A percentile compares a stretch with the other conserved stretches of the same genome.
These are phyloP conservation scores for Chrysophaeum taylorii DNA, from an alignment of 352 stramenopile species.

Conservation along the genomic window DNA sequence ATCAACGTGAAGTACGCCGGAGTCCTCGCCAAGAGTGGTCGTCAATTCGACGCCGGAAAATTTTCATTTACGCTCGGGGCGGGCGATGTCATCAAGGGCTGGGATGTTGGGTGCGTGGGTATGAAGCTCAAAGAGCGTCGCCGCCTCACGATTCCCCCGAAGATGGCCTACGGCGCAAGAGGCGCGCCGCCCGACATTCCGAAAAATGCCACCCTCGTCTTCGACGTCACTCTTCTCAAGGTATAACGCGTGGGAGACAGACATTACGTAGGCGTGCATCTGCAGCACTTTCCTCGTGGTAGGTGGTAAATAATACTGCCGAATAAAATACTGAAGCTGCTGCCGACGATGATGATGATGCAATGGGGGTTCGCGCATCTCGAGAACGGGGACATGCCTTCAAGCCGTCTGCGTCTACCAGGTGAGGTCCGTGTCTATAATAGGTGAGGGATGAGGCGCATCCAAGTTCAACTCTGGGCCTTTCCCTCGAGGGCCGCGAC, in stretches of 20 bases:
- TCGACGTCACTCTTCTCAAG: not conserved
- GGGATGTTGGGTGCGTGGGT: constrained; percentile 11
- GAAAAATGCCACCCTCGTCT: not conserved
- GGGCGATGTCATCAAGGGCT: constrained; percentile 7
- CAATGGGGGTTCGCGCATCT: too few relatives aligned
- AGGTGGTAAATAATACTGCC: too few relatives aligned
- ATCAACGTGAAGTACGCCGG: constrained; percentile 9
- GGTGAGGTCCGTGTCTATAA: too few relatives aligned
- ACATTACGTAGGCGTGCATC: too few relatives aligned
- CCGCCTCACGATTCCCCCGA: not conserved
- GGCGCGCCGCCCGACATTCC: constrained; percentile 13
- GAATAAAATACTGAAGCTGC: too few relatives aligned
- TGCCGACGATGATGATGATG: too few relatives aligned
- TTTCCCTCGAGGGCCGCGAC: not conserved
- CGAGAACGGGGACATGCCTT: too few relatives aligned
- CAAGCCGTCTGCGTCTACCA: too few relatives aligned
- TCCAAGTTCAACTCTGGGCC: too few relatives aligned
- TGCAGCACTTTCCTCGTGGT: too few relatives aligned
- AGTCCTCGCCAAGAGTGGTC: not conserved
- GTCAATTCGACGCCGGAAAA: constrained; percentile 1
- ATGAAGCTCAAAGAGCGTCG: constrained; percentile 2
- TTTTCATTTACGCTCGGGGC: not conserved
- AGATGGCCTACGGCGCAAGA: constrained; percentile 5
- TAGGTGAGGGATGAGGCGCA: too few relatives aligned
- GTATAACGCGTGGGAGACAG: too few relatives aligned